phyloP scores from a whole-genome alignment of 306 rosid species.

The Mimosa bimucronata region DNA sequence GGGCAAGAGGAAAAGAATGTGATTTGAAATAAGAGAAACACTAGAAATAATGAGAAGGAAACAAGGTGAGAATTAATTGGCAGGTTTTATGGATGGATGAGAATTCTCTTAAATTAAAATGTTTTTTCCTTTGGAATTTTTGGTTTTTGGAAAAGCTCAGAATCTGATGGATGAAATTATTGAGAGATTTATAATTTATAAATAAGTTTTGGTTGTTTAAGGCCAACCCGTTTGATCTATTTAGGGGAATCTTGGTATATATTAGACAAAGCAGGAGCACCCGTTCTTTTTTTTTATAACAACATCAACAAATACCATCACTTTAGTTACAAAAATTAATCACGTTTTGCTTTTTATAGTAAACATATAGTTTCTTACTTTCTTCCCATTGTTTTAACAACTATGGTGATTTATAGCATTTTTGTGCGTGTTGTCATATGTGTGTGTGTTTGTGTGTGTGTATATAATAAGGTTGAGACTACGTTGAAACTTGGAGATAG shows the following conservation, averaged over 20 bases:
- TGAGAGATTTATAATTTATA: constrained; percentile 1
- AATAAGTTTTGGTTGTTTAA: background rate
- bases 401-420: background rate
- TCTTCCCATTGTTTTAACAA: background rate
- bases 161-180: constrained; percentile 9
- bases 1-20: constrained; percentile 6
- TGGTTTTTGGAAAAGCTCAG: background rate
- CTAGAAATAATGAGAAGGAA: constrained; percentile 16
- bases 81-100: background rate
- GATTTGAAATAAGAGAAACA: constrained; percentile 14
- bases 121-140: background rate
- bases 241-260: background rate
- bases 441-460: too few species aligned
- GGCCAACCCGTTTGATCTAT: background rate
- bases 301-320: background rate
- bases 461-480: too few species aligned
- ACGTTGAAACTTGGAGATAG: too few species aligned
- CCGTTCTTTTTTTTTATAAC: background rate
- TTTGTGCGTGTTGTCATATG: background rate
- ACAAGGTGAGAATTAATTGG: background rate
- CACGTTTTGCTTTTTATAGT: background rate
- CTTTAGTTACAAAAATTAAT: background rate
- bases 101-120: background rate
- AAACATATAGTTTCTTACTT: background rate
- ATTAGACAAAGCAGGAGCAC: background rate